Percentiles rank a stretch among this genome's conserved stretches.
These are phyloP conservation scores for Nakazawaea anatomiae DNA, from an alignment of 805 yeast species.

Conservation along the genomic window DNA sequence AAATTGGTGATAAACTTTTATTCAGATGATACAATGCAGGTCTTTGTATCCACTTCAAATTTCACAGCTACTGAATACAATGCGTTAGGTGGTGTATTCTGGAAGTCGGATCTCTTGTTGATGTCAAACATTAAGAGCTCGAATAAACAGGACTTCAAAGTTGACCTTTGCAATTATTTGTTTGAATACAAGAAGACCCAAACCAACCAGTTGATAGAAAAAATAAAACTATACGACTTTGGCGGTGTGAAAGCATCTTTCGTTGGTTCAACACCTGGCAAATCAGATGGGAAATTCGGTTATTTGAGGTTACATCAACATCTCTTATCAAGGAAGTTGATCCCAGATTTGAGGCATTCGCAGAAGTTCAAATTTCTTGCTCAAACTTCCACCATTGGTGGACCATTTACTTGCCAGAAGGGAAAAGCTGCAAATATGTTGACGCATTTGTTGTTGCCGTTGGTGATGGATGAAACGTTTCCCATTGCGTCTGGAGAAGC, in stretches of 20 bases:
- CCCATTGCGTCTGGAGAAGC: constrained; percentile 21
- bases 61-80: constrained; percentile 47
- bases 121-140: constrained; percentile 7
- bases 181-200: constrained; percentile 29
- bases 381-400: constrained; percentile 45
- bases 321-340: constrained; percentile 27
- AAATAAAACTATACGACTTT: constrained; percentile 36
- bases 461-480: constrained; percentile 26
- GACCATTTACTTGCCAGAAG: constrained; percentile 29
- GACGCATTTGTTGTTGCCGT: constrained; percentile 42
- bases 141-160: constrained; percentile 32
- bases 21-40: constrained; percentile 36
- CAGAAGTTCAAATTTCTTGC: constrained; percentile 26
- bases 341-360: constrained; percentile 9
- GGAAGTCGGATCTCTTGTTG: constrained; percentile 7
- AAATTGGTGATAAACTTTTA: constrained; percentile 60
- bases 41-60: constrained; percentile 57
- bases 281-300: constrained; percentile 30
- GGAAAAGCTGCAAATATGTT: constrained; percentile 29
- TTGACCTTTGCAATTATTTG: constrained; percentile 39
- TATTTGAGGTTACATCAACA: constrained; percentile 41
- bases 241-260: constrained; percentile 42
- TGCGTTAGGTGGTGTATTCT: constrained; percentile 17
- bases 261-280: constrained; percentile 50
- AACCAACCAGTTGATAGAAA: constrained; percentile 22